Evolutionary conservation across 1,284 basidiomycete genomes (phyloP).

Genomic region (Porogramme epimiltina): DNA sequence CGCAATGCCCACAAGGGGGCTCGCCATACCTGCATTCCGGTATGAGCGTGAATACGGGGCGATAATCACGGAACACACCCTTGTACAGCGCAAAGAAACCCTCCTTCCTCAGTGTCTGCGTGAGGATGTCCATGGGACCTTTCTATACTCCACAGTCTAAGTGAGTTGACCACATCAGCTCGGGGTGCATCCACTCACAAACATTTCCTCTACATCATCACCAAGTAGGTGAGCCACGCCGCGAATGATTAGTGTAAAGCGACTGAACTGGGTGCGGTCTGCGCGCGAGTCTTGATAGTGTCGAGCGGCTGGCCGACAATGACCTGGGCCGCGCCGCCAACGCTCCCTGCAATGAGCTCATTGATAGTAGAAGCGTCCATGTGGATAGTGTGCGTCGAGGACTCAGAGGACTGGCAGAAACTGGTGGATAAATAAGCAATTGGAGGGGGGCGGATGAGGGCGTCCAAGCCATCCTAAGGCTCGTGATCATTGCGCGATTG

Average conservation of each 20-base stretch:
- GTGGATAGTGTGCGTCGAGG: neutral
- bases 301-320: slow-evolving; percentile 88
- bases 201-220: slow-evolving; percentile 64
- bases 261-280: slow-evolving; percentile 70
- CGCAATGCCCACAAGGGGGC: slow-evolving; percentile 91
- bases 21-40: slow-evolving; percentile 74
- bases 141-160: slow-evolving; percentile 52
- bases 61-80: slow-evolving; percentile 46
- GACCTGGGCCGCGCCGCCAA: slow-evolving; percentile 81
- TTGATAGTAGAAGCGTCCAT: slow-evolving; percentile 55
- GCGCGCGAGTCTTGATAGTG: slow-evolving; percentile 83
- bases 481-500: neutral
- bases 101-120: slow-evolving; percentile 83
- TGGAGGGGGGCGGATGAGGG: neutral
- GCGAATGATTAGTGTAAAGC: slow-evolving; percentile 6
- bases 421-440: neutral
- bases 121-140: slow-evolving; percentile 89
- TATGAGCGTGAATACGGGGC: too few species aligned
- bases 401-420: too few species aligned
- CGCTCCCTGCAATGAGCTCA: slow-evolving; percentile 77
- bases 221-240: neutral
- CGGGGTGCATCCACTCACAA: slow-evolving; percentile 53
- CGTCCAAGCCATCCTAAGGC: too few species aligned
- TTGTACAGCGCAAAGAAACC: slow-evolving; percentile 92
- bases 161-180: neutral